Conservation (phyloP, 805 yeast species). For the Danielia reshetovae region DNA sequence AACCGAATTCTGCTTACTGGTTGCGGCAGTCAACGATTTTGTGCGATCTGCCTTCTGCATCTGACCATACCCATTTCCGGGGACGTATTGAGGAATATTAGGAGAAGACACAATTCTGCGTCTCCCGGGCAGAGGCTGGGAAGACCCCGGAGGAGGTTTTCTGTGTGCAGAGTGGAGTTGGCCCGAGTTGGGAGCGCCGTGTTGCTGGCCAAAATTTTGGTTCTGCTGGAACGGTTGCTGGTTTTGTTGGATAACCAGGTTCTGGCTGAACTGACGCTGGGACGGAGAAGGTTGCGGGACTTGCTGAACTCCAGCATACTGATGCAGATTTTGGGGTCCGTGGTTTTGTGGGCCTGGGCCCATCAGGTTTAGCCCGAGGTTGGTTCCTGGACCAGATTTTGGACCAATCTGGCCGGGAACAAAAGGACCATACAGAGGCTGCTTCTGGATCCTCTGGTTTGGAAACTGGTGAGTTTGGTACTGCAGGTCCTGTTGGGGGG, state of each 20-base stretch:
- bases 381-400: too few species aligned
- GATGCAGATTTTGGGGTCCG: too few species aligned
- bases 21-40: conserved; percentile 26
- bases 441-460: conserved; percentile 1
- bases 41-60: conserved; percentile 17
- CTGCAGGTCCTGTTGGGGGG: neutral
- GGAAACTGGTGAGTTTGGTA: neutral
- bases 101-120: conserved; percentile 33
- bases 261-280: too few species aligned
- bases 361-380: too few species aligned
- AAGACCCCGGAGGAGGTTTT: conserved; percentile 14
- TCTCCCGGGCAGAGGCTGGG: conserved; percentile 4
- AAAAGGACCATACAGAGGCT: too few species aligned
- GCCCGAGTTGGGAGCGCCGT: neutral
- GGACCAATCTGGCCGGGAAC: too few species aligned
- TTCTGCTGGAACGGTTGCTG: conserved; percentile 5
- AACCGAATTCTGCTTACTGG: conserved; percentile 10
- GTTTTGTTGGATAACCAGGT: too few species aligned
- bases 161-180: neutral
- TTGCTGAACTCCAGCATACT: too few species aligned
- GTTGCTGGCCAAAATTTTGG: conserved; percentile 4
- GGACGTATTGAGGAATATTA: conserved; percentile 3
- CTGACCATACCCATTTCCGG: conserved; percentile 1
- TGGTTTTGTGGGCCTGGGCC: too few species aligned
- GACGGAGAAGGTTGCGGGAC: neutral